Evolutionary conservation across 805 yeast genomes (phyloP).

Genomic region (Yamadazyma olivae): DNA sequence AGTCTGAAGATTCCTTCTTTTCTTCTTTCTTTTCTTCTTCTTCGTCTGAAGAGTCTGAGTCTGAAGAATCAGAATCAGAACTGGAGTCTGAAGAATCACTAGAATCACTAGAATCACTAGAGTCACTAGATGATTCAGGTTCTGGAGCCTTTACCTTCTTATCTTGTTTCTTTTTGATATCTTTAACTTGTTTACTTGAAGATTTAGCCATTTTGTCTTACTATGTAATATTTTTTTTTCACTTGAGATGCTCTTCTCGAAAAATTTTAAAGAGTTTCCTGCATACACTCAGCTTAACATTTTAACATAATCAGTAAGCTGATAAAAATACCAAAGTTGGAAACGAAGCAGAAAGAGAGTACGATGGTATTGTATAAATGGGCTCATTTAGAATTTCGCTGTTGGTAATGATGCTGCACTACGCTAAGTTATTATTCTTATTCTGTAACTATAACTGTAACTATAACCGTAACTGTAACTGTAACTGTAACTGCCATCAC

Average conservation of each 20-base stretch:
- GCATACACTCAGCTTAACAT: too few species aligned
- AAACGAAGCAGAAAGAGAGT: too few species aligned
- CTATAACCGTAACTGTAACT: too few species aligned
- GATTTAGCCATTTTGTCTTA: constrained; percentile 37
- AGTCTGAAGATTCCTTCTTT: constrained; percentile 19
- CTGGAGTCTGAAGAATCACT: constrained; percentile 7
- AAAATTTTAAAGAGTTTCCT: constrained; percentile 1
- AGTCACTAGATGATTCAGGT: constrained; percentile 13
- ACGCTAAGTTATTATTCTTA: too few species aligned
- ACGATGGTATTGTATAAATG: too few species aligned
- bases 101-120: constrained; percentile 1
- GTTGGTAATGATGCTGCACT: too few species aligned
- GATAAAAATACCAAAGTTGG: too few species aligned
- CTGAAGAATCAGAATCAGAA: constrained; percentile 19
- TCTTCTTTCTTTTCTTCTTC: constrained; percentile 30
- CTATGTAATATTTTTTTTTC: constrained; percentile 5
- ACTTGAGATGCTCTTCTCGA: constrained; percentile 8
- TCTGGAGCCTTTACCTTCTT: constrained; percentile 24
- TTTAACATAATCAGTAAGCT: too few species aligned
- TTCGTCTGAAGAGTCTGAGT: constrained; percentile 25
- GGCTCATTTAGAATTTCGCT: too few species aligned
- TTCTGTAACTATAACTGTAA: too few species aligned
- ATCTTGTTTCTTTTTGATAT: constrained; percentile 17
- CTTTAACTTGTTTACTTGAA: constrained; percentile 18
- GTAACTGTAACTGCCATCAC: too few species aligned